These are phyloP conservation scores for Pecoramyces ruminantium DNA, from an alignment of 192 early-diverging fungal genomes.

Conservation along the genomic window DNA sequence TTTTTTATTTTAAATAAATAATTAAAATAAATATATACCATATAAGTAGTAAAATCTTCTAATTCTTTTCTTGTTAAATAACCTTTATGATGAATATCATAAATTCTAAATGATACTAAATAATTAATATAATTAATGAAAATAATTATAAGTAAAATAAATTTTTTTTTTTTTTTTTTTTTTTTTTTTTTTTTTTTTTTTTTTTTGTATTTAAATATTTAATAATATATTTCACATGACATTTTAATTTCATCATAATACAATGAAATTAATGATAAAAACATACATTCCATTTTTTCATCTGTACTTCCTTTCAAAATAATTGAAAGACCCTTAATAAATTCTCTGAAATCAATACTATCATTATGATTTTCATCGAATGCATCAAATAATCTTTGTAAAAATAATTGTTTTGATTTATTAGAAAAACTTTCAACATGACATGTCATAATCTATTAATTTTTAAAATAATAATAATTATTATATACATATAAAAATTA, in stretches of 20 bases:
- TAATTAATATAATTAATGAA: not conserved
- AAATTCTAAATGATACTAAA: constrained; percentile 58
- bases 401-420: constrained; percentile 45
- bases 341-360: constrained; percentile 40
- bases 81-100: constrained; percentile 63
- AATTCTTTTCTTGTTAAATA: constrained; percentile 54
- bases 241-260: not conserved
- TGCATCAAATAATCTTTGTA: constrained; percentile 58
- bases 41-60: constrained; percentile 49
- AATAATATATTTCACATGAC: constrained; percentile 17
- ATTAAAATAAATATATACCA: constrained; percentile 34
- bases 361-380: constrained; percentile 54
- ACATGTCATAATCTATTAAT: not conserved
- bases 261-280: constrained; percentile 8
- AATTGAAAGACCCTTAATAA: constrained; percentile 43
- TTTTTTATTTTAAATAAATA: too few species aligned
- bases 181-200: constrained; percentile 71
- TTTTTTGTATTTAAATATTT: constrained; percentile 48
- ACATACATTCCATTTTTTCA: constrained; percentile 55
- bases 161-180: constrained; percentile 34
- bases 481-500: too few species aligned
- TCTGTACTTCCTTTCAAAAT: constrained; percentile 63
- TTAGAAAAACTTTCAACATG: constrained; percentile 34
- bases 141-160: constrained; percentile 37
- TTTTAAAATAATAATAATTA: too few species aligned